Base-by-base conservation (phyloP, 305 asterid genomes). In the Solanum hybrid region DNA sequence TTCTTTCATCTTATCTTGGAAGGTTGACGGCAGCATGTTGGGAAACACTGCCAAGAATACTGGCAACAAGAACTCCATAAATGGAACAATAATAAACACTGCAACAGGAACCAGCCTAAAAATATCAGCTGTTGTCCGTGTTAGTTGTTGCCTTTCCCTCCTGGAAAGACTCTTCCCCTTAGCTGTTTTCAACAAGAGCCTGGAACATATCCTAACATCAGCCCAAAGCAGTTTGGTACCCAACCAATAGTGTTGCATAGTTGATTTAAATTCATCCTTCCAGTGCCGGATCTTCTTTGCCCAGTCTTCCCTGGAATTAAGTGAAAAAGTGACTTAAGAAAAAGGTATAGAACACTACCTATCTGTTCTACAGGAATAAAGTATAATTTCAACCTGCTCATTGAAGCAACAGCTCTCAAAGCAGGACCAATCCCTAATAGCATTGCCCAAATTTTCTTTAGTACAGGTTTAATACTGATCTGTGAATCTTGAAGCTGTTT, bases 1-100 rank as follows among this genome's bases (percentile, higher is more conserved):
- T 92, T 96, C 99, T 93, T 97, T 97, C 99, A 97, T 97, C 96
- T 96, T 96, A 94, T 97, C 99, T 95, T 97, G 98, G 95, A 97
- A 97, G 92, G 99, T 97, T 80, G 99, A 97, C 10, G 99, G 99
- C 90, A 97, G 91, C 99, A 97, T 96, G 94, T 97, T 96, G 73
- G 99, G 99, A 84, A 97, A 97, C 94, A 97, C 87, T 90, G 96
- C 96, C 93, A 97, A 95, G 95, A 95, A 95, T 68, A 96, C 99
- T 6, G 99, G 99, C 90, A 97, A 95, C 97, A 97, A 94, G 92
- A 97, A 94, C 93, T 97, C 99, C 99, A 97, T 97, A 93, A 97
- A 97, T n/a, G 99, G 99, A 89, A 97, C 99, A 29, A 97, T 90
- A 89, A 97, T 90, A 91, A 97, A 97, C 92, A 97, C 99, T 17